Evolutionary conservation across 352 stramenopile genomes (phyloP).

Genomic region (Phytophthora nicotianae): DNA sequence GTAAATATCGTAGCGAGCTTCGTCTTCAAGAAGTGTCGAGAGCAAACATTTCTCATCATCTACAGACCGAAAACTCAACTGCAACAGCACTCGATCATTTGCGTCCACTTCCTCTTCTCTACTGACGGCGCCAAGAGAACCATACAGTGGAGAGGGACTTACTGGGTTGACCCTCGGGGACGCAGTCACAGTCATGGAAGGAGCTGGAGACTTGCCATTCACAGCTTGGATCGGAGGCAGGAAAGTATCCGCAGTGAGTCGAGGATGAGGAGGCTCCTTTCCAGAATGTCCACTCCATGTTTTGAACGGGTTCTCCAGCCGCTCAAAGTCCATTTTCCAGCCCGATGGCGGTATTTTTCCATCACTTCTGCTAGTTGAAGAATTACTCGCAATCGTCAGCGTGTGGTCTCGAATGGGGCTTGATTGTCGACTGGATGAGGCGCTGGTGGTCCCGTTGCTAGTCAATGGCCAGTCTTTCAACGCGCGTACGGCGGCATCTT

Average conservation of each 20-base stretch:
- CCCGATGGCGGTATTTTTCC: conserved; percentile 12
- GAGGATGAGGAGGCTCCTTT: conserved; percentile 49
- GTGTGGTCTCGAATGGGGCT: conserved; percentile 32
- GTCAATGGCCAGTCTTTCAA: conserved; percentile 56
- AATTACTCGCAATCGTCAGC: conserved; percentile 11
- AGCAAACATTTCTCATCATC: conserved; percentile 56
- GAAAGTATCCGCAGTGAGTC: conserved; percentile 62
- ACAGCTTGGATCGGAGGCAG: conserved; percentile 39
- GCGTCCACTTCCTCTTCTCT: conserved; percentile 43
- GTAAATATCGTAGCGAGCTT: conserved; percentile 80
- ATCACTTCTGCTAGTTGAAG: conserved; percentile 19
- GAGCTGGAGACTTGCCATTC: conserved; percentile 34
- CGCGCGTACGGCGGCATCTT: conserved; percentile 26
- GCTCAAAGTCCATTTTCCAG: conserved; percentile 80
- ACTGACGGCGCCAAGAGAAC: conserved; percentile 2
- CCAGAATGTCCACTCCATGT: conserved; percentile 59
- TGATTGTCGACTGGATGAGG: conserved; percentile 35
- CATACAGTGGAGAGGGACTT: conserved; percentile 26
- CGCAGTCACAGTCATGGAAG: conserved; percentile 35
- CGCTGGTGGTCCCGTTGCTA: conserved; percentile 26
- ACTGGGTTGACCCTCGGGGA: conserved; percentile 24
- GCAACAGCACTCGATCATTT: conserved; percentile 55
- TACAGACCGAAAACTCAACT: conserved; percentile 45
- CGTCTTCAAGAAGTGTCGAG: conserved; percentile 52
- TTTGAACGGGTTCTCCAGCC: conserved; percentile 73